phyloP scores from a whole-genome alignment of 2,329 filamentous ascomycete species.

The Aspergillus sp. region DNA sequence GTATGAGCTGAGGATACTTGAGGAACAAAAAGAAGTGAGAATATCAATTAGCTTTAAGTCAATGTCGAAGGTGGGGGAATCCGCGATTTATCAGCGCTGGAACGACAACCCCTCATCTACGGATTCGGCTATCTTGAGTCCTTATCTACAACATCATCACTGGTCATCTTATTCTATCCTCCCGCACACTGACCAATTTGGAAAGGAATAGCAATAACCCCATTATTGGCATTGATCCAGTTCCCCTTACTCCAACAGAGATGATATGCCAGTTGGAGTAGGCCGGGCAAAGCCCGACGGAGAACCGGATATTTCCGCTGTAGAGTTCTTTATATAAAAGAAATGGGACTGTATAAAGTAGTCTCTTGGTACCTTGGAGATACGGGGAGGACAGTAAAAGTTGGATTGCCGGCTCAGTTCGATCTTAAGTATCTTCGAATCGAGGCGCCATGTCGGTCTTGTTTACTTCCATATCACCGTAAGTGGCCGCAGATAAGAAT shows the following conservation, averaged over 20 bases:
- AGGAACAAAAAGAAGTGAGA: background rate
- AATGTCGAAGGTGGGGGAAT: background rate
- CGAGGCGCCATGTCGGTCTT: constrained; percentile 19
- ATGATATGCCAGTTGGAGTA: background rate
- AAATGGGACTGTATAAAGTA: background rate
- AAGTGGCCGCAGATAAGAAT: background rate
- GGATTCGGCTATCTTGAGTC: too few species aligned
- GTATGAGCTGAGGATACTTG: too few species aligned
- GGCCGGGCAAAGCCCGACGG: background rate
- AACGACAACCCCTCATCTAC: background rate
- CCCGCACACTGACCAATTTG: background rate
- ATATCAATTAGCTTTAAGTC: background rate
- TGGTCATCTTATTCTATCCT: background rate
- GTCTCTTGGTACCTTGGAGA: too few species aligned
- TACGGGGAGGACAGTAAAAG: too few species aligned
- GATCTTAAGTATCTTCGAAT: background rate
- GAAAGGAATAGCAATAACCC: background rate
- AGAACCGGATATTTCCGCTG: background rate
- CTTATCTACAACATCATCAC: too few species aligned
- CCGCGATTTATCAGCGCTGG: background rate
- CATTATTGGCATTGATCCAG: background rate
- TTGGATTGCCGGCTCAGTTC: background rate
- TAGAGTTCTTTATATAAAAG: background rate
- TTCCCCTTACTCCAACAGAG: background rate
- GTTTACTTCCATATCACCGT: constrained; percentile 24